A percentile compares a stretch with the other conserved stretches of the same genome.
These are phyloP conservation scores for Grosmannia huntii DNA, from an alignment of 2,329 filamentous ascomycete genomes.

Conservation along the genomic window DNA sequence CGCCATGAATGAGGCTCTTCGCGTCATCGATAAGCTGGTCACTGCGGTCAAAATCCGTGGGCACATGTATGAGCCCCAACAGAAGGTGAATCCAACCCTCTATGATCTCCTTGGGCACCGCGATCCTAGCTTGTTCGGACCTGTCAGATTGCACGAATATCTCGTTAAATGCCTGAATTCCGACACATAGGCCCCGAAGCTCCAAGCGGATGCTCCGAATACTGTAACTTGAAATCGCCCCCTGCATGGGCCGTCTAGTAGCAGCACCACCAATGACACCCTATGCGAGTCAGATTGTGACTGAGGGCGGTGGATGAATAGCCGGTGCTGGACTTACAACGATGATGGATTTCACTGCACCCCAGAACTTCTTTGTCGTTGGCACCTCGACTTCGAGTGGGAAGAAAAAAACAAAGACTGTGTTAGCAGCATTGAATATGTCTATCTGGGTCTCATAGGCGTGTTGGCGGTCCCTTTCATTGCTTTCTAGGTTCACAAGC, in stretches of 20 bases:
- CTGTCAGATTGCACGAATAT: slow-evolving; percentile 17
- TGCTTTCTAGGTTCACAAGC: slow-evolving; percentile 1
- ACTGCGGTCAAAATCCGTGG: slow-evolving; percentile 6
- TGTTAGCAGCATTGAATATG: slow-evolving; percentile 27
- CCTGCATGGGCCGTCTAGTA: background rate
- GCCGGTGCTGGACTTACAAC: background rate
- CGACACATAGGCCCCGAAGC: slow-evolving; percentile 18
- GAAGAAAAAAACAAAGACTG: slow-evolving; percentile 29
- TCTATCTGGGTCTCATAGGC: slow-evolving; percentile 22
- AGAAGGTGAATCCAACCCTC: slow-evolving; percentile 29
- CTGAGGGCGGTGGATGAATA: background rate
- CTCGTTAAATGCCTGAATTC: slow-evolving; percentile 22
- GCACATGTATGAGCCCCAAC: slow-evolving; percentile 21
- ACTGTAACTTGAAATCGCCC: background rate
- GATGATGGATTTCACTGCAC: slow-evolving; percentile 16
- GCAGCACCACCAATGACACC: no score
- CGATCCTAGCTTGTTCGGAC: slow-evolving; percentile 17
- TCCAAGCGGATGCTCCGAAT: background rate
- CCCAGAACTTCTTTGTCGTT: slow-evolving; percentile 31
- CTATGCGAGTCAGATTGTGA: background rate
- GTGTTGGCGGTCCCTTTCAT: background rate
- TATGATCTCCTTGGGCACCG: slow-evolving; percentile 19
- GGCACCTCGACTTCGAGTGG: slow-evolving; percentile 22
- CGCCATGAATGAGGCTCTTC: slow-evolving; percentile 19
- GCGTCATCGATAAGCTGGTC: slow-evolving; percentile 18